Base-by-base conservation (phyloP, 371 early-diverging fungal genomes). In the Mortierella sp. region DNA sequence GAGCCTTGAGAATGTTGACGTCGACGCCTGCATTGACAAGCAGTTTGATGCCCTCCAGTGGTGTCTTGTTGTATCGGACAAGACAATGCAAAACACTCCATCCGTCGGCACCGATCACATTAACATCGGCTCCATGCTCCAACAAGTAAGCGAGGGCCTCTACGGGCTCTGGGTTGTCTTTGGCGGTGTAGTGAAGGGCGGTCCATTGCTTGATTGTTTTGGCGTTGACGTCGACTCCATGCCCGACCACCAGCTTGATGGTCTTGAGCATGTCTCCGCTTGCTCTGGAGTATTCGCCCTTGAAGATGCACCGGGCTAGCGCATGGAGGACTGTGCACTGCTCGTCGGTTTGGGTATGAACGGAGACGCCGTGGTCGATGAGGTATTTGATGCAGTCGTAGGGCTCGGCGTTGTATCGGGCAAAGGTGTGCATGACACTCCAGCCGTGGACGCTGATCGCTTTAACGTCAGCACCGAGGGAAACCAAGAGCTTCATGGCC, bases 391-490 rank as follows among this genome's bases (percentile, higher is more conserved):
- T 84, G 71, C 84, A 84, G 73, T 84, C 84, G 54, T 84, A 81
- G 18, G 84, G 84, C 32, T 84, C 81, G 12, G 84, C 77, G 48
- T 84, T 84, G 55, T 84, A 84, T 3, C 84, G 78, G n/a, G 84
- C 84, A 75, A 84, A 84, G 1, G 84, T 84, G 56, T 84, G 84
- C 84, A 84, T 84, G 32, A 84, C 81, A 44, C 84, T 84, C 84
- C 84, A 84, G 5, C 84, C 84, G 41, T 84, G 84, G 46, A 81
- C 71, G 29, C 81, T 81, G 41, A 84, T 84, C 16, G 84, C 84
- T 46, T 80, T 81, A 44, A 84, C 84, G 27, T 84, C 78, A 0
- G 84, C 84, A 8, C 84, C 84, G 3, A 78, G 35, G 1, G 84
- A 84, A 16, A 84, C 84, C 44, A 84, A 76, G 29, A 84, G 79